These are phyloP conservation scores for Oropetium thomaeum DNA, from an alignment of 176 grass and related monocot species.

Conservation along the genomic window DNA sequence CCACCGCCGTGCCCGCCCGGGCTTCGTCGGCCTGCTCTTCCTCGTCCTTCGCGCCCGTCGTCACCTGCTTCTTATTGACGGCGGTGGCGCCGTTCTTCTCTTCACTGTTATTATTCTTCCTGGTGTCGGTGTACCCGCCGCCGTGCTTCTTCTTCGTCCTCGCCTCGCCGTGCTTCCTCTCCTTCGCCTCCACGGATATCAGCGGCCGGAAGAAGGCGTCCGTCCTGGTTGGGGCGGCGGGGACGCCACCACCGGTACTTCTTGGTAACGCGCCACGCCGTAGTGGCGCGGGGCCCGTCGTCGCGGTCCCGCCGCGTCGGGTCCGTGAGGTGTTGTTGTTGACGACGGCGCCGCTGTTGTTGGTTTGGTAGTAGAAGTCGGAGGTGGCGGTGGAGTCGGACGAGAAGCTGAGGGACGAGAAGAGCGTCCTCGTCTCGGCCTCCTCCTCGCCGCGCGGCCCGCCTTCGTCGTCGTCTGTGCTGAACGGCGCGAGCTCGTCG, in stretches of 20 bases:
- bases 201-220: conserved; percentile 33
- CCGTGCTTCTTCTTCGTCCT: neutral
- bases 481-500: conserved; percentile 48
- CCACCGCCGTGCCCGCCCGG: conserved; percentile 44
- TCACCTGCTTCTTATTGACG: neutral
- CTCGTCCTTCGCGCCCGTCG: neutral
- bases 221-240: neutral
- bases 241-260: conserved; percentile 15
- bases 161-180: neutral
- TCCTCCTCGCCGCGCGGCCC: conserved; percentile 43
- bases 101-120: neutral
- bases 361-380: conserved; percentile 58
- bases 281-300: neutral
- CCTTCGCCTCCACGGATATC: conserved; percentile 16
- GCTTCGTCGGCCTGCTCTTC: too few relatives aligned
- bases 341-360: conserved; percentile 6
- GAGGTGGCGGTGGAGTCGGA: conserved; percentile 57
- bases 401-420: conserved; percentile 81
- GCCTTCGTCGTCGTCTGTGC: conserved; percentile 24
- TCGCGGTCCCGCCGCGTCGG: too few relatives aligned
- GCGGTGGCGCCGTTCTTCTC: neutral
- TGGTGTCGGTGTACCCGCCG: neutral
- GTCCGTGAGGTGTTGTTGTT: conserved; percentile 26
- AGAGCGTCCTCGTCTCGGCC: conserved; percentile 57
- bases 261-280: neutral